Percentiles rank a stretch among this genome's conserved stretches.
phyloP scores from a whole-genome alignment of 1,284 basidiomycete genomes.

The Hymenochaete sp. region DNA sequence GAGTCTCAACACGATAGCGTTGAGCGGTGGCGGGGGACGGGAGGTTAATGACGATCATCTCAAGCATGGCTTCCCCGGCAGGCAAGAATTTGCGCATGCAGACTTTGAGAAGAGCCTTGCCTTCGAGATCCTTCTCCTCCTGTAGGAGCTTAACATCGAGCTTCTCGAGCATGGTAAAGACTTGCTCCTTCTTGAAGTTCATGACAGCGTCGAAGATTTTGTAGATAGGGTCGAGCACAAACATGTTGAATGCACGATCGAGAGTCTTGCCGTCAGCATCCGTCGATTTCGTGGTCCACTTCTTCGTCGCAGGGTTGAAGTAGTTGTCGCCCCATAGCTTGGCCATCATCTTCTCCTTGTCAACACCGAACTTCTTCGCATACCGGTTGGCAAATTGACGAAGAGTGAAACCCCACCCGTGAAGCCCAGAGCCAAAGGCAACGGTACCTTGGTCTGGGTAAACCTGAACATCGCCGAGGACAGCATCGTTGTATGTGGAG shows the following conservation, averaged over 20 bases:
- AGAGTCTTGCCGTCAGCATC: conserved; percentile 83
- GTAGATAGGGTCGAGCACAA: conserved; percentile 99
- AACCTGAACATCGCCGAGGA: conserved; percentile 97
- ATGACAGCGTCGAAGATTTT: conserved; percentile 98
- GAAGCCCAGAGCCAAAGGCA: conserved; percentile 98
- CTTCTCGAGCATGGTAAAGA: conserved; percentile 86
- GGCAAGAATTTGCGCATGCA: conserved; percentile 99
- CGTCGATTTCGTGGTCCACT: conserved; percentile 83
- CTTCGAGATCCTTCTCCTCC: conserved; percentile 93
- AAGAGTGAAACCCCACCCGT: conserved; percentile 99
- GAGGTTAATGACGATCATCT: conserved; percentile 99
- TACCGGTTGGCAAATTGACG: conserved; percentile 95
- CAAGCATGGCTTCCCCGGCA: conserved; percentile 95
- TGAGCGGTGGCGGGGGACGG: conserved; percentile 97
- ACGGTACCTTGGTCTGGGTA: conserved; percentile 99
- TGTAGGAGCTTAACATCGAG: conserved; percentile 87
- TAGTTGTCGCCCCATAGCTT: conserved; percentile 99
- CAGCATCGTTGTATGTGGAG: conserved; percentile 92
- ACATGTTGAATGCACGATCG: conserved; percentile 91
- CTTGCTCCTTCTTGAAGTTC: conserved; percentile 99
- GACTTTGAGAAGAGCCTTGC: conserved; percentile 95
- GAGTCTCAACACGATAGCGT: conserved; percentile 97
- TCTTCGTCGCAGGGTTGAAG: conserved; percentile 97
- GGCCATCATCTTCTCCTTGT: conserved; percentile 96
- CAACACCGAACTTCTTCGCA: conserved; percentile 98